phyloP scores from a whole-genome alignment of 73 alveolate genomes.

The Paramecium biaurelia region DNA sequence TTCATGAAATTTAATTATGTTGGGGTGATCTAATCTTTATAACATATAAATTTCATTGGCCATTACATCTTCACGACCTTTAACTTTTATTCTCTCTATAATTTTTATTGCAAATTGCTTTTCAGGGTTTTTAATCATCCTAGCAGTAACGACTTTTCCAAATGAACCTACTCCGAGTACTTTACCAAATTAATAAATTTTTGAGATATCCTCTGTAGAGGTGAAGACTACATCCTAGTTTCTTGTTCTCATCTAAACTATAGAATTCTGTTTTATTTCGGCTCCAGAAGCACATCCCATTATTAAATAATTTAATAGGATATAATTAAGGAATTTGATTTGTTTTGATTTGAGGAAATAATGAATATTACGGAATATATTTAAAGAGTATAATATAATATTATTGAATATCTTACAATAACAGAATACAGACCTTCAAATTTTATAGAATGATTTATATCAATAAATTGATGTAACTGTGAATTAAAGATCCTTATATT shows the following conservation, averaged over 20 bases:
- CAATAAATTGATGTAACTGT: no score
- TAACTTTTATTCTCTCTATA: constrained; percentile 42
- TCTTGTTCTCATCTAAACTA: background rate
- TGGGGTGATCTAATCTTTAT: constrained; percentile 75
- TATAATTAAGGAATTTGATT: background rate
- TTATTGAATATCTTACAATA: background rate
- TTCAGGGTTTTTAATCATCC: constrained; percentile 6
- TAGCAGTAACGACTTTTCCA: constrained; percentile 61
- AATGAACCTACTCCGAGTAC: constrained; percentile 62
- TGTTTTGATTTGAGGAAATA: background rate
- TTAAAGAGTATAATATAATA: no score
- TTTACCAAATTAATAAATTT: constrained; percentile 24
- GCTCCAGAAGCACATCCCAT: constrained; percentile 1
- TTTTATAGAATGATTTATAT: background rate
- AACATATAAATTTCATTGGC: constrained; percentile 75
- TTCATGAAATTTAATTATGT: constrained; percentile 79
- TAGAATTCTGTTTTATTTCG: background rate
- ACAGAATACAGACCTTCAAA: background rate
- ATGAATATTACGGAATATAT: background rate
- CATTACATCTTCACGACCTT: background rate
- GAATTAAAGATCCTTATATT: no score
- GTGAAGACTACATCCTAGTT: background rate
- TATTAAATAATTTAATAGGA: background rate
- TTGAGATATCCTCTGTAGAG: constrained; percentile 16
- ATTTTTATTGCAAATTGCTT: constrained; percentile 60